Evolutionary conservation across 2,329 filamentous ascomycete genomes (phyloP).

Genomic region (Cercospora zeae-maydis): DNA sequence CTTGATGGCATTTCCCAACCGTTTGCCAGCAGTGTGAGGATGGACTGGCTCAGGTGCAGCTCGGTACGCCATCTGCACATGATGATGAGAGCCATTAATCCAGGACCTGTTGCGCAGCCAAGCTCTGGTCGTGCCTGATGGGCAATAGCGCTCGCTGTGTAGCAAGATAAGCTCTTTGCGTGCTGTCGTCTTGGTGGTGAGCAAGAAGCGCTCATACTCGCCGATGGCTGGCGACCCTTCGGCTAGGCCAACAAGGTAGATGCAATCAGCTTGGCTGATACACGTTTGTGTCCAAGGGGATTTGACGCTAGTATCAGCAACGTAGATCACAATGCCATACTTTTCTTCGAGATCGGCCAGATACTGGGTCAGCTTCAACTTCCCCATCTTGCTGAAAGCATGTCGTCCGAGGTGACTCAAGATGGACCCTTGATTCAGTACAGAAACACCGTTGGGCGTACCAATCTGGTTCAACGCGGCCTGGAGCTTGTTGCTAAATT

Average conservation of each 20-base stretch:
- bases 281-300: slow-evolving; percentile 98
- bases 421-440: slow-evolving; percentile 88
- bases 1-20: slow-evolving; percentile 81
- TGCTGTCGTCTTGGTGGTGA: slow-evolving; percentile 96
- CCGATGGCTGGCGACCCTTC: slow-evolving; percentile 87
- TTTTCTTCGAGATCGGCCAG: slow-evolving; percentile 96
- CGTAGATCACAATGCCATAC: slow-evolving; percentile 90
- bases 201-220: slow-evolving; percentile 92
- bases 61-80: slow-evolving; percentile 91
- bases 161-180: slow-evolving; percentile 87
- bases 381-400: slow-evolving; percentile 96
- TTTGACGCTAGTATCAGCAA: slow-evolving; percentile 95
- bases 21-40: slow-evolving; percentile 66
- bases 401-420: slow-evolving; percentile 92
- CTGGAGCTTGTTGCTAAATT: slow-evolving; percentile 87
- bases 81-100: slow-evolving; percentile 97
- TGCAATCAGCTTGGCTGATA: slow-evolving; percentile 94
- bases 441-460: slow-evolving; percentile 82
- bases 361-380: slow-evolving; percentile 91
- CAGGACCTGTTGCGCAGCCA: slow-evolving; percentile 89
- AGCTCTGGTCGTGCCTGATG: slow-evolving; percentile 75
- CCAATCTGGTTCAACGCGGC: slow-evolving; percentile 87
- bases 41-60: slow-evolving; percentile 73
- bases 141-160: slow-evolving; percentile 83
- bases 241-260: slow-evolving; percentile 84